Evolutionary conservation across 225 moss, liverwort and hornwort genomes (phyloP).

Genomic region (Marchantia paleacea): DNA sequence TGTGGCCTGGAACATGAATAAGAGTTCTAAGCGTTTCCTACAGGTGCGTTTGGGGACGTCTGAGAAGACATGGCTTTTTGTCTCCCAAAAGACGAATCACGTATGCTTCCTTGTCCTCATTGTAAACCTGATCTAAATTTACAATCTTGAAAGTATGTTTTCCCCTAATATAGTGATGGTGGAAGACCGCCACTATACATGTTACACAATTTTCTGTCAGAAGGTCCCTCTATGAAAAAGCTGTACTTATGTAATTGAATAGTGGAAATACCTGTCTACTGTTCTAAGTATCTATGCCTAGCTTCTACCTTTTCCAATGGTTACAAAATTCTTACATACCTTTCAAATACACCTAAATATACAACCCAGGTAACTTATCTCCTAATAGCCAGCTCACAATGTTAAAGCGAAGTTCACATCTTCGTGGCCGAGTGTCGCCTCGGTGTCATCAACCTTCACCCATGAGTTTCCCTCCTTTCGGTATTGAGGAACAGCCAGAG

Average conservation of each 20-base stretch:
- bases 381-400: conserved; percentile 52
- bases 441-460: conserved; percentile 65
- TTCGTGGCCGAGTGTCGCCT: conserved; percentile 52
- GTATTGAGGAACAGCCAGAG: conserved; percentile 84
- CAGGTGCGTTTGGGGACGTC: neutral
- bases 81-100: neutral
- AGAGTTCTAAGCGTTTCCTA: conserved; percentile 1
- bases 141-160: neutral
- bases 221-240: conserved; percentile 12
- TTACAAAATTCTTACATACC: conserved; percentile 47
- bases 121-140: conserved; percentile 6
- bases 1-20: conserved; percentile 4
- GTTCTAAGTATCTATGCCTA: conserved; percentile 10
- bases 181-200: neutral
- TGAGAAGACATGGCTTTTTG: neutral
- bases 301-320: conserved; percentile 21
- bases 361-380: conserved; percentile 45
- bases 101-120: neutral
- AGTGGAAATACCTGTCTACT: conserved; percentile 13
- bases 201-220: neutral
- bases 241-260: conserved; percentile 24
- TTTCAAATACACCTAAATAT: conserved; percentile 33
- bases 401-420: conserved; percentile 84
- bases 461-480: conserved; percentile 78
- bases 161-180: neutral